Percentiles rank a stretch among this genome's conserved stretches.
Evolutionary conservation across 1,284 basidiomycete genomes (phyloP).

Genomic region (Pseudozyma pruni): DNA sequence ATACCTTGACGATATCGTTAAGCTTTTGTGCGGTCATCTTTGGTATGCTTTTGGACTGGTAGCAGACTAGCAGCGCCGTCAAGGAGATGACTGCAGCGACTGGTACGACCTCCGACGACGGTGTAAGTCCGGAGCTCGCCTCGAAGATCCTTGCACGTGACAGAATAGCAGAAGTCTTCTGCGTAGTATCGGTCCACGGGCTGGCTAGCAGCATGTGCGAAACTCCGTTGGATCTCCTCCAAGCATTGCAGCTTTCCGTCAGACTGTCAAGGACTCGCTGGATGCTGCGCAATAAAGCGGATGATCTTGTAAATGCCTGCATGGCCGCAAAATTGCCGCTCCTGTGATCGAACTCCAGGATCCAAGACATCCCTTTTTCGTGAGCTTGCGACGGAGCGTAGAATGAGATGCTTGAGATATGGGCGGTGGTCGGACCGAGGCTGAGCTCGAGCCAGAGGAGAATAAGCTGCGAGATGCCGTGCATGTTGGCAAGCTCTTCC

Average conservation of each 20-base stretch:
- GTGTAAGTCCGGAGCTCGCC: neutral
- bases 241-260: neutral
- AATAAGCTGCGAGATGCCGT: conserved; percentile 15
- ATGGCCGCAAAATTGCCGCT: conserved; percentile 21
- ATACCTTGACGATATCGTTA: conserved; percentile 12
- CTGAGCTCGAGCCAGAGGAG: conserved; percentile 27
- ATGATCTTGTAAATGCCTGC: neutral
- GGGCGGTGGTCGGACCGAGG: neutral
- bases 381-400: neutral
- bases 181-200: neutral
- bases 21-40: neutral
- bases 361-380: neutral
- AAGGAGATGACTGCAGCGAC: conserved; percentile 9
- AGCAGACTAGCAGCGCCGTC: conserved; percentile 16
- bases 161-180: neutral
- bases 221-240: neutral
- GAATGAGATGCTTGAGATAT: neutral
- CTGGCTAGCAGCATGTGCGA: neutral
- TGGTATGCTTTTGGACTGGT: neutral
- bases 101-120: neutral
- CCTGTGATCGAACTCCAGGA: conserved; percentile 18
- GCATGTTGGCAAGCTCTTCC: conserved; percentile 32
- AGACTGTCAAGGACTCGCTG: conserved; percentile 7
- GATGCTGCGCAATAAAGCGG: conserved; percentile 6
- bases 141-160: neutral